These are phyloP conservation scores for Cryphonectria carpinicola DNA, from an alignment of 2,329 filamentous ascomycete species.

Conservation along the genomic window DNA sequence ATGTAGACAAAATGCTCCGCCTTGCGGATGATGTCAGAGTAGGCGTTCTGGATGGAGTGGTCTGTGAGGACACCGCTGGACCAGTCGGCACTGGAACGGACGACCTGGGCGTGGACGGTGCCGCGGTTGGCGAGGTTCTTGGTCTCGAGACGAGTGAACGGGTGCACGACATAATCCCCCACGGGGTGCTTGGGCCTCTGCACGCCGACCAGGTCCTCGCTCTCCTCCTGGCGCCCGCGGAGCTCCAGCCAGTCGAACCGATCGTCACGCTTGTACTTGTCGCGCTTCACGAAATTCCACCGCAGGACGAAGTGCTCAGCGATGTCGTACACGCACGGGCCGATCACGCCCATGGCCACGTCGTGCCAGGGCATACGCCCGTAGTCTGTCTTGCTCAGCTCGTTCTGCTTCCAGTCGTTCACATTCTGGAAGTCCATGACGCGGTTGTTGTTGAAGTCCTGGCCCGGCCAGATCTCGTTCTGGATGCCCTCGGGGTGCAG, in stretches of 20 bases:
- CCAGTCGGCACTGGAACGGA: slow-evolving; percentile 93
- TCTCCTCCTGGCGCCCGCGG: slow-evolving; percentile 72
- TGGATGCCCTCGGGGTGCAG: slow-evolving; percentile 82
- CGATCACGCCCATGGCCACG: slow-evolving; percentile 87
- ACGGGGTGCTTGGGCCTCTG: slow-evolving; percentile 89
- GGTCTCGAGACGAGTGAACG: slow-evolving; percentile 67
- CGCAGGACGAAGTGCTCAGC: slow-evolving; percentile 92
- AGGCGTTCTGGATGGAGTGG: slow-evolving; percentile 86
- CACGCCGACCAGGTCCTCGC: slow-evolving; percentile 86
- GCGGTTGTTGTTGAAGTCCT: slow-evolving; percentile 98
- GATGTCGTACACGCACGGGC: slow-evolving; percentile 89
- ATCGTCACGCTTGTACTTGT: slow-evolving; percentile 93
- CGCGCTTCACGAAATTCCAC: slow-evolving; percentile 96
- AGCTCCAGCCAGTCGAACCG: slow-evolving; percentile 84
- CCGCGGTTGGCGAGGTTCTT: slow-evolving; percentile 70
- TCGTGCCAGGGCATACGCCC: slow-evolving; percentile 99
- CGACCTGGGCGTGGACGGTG: slow-evolving; percentile 78
- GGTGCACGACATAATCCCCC: slow-evolving; percentile 84
- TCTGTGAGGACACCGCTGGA: slow-evolving; percentile 86
- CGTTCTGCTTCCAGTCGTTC: slow-evolving; percentile 89
- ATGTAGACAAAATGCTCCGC: slow-evolving; percentile 96
- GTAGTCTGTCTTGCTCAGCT: slow-evolving; percentile 86
- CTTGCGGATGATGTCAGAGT: slow-evolving; percentile 80
- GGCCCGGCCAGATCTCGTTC: slow-evolving; percentile 89
- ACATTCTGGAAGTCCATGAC: slow-evolving; percentile 96